Conservation (phyloP, 2,329 filamentous ascomycete genomes). For the Aciculosporium take region DNA sequence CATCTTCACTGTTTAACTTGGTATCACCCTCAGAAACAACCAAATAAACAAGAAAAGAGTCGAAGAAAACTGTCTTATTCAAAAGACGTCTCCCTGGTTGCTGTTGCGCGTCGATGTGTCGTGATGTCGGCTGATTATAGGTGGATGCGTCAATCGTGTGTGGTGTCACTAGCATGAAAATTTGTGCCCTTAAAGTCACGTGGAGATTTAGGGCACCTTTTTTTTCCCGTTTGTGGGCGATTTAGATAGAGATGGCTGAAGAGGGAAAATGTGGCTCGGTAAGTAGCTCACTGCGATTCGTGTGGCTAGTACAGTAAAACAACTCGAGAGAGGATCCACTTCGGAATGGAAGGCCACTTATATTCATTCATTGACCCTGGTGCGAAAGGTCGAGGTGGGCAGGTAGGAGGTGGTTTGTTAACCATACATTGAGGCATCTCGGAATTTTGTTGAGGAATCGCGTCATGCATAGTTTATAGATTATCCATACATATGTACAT, state of each 20-base stretch:
- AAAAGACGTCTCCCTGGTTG: conserved; percentile 30
- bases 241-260: conserved; percentile 1
- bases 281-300: conserved; percentile 3
- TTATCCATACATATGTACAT: not conserved
- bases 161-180: conserved; percentile 18
- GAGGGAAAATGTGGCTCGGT: not conserved
- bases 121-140: conserved; percentile 20
- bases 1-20: conserved; percentile 52
- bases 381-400: not conserved
- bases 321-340: not conserved
- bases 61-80: conserved; percentile 28
- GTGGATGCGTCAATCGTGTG: conserved; percentile 25
- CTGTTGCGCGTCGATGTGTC: conserved; percentile 30
- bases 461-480: not conserved
- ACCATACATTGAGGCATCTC: too few species aligned
- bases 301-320: conserved; percentile 4
- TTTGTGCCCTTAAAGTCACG: conserved; percentile 24
- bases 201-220: conserved; percentile 19
- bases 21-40: conserved; percentile 33
- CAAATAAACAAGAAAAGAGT: conserved; percentile 26
- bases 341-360: not conserved
- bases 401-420: too few species aligned
- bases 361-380: too few species aligned
- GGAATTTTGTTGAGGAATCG: not conserved
- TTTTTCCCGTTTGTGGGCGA: not conserved